A percentile compares a stretch with the other conserved stretches of the same genome.
Evolutionary conservation across 2,329 filamentous ascomycete genomes (phyloP).

Genomic region (Alternaria infectoria): DNA sequence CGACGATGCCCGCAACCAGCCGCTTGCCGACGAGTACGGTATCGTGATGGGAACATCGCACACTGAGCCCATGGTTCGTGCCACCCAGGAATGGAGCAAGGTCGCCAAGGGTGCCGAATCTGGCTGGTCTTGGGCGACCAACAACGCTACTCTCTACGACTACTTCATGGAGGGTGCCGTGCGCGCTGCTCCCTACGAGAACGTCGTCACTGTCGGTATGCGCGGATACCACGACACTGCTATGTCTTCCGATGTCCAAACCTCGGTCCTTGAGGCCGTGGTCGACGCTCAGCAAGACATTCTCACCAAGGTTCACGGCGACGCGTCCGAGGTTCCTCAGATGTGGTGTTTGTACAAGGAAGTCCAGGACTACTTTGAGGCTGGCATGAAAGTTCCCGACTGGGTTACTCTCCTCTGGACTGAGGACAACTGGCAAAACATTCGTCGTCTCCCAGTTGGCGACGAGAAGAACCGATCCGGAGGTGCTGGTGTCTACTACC

Average conservation of each 20-base stretch:
- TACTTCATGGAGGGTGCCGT: conserved; percentile 73
- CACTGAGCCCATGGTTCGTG: conserved; percentile 72
- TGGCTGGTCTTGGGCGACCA: conserved; percentile 72
- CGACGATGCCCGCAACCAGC: conserved; percentile 72
- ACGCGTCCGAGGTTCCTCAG: conserved; percentile 65
- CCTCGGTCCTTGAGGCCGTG: conserved; percentile 64
- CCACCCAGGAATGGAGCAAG: conserved; percentile 59
- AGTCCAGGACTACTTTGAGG: conserved; percentile 71
- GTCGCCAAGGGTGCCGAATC: conserved; percentile 56
- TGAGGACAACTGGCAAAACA: conserved; percentile 73
- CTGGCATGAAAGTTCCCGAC: conserved; percentile 67
- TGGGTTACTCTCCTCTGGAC: conserved; percentile 72
- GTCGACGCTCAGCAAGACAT: conserved; percentile 67
- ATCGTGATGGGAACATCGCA: conserved; percentile 76
- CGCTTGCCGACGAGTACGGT: conserved; percentile 74
- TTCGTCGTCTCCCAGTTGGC: conserved; percentile 65
- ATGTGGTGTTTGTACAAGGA: conserved; percentile 79
- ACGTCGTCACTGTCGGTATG: conserved; percentile 72
- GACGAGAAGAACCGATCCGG: conserved; percentile 66
- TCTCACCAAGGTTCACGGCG: conserved; percentile 62
- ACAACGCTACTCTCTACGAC: conserved; percentile 70
- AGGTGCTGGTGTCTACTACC: conserved; percentile 71
- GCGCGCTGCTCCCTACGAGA: conserved; percentile 69
- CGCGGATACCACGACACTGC: conserved; percentile 72
- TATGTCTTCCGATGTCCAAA: conserved; percentile 63